phyloP scores from a whole-genome alignment of 129 eudicot genomes.

The Flaveria bidentis region DNA sequence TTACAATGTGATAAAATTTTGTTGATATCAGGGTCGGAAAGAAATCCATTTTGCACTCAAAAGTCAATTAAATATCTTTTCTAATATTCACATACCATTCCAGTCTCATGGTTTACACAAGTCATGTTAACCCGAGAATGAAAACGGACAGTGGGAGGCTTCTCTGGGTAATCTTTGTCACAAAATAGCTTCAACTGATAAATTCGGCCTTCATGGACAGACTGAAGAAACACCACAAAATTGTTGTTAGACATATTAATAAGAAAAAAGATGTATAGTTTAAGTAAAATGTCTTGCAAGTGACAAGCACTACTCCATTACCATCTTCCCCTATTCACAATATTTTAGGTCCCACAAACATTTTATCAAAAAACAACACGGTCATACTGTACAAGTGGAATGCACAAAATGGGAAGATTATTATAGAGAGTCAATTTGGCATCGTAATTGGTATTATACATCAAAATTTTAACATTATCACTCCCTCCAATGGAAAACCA shows the following conservation, averaged over 20 bases:
- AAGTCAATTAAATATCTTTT: not conserved
- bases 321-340: not conserved
- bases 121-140: conserved; percentile 87
- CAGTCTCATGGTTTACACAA: conserved; percentile 79
- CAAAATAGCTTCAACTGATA: conserved; percentile 87
- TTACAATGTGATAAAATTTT: not conserved
- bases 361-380: too few relatives aligned
- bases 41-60: not conserved
- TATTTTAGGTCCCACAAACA: not conserved
- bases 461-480: not conserved
- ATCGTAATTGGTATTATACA: not conserved
- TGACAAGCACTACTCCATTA: not conserved
- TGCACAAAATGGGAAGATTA: not conserved
- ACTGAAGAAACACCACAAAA: conserved; percentile 45
- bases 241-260: not conserved
- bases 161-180: conserved; percentile 96
- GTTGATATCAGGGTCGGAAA: not conserved
- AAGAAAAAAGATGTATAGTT: not conserved
- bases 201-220: conserved; percentile 96
- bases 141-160: conserved; percentile 85
- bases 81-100: conserved; percentile 47
- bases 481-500: not conserved
- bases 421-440: not conserved
- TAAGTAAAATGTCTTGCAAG: not conserved
- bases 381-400: too few relatives aligned